phyloP scores from a whole-genome alignment of 2,329 filamentous ascomycete species.

The Zymoseptoria tritici region DNA sequence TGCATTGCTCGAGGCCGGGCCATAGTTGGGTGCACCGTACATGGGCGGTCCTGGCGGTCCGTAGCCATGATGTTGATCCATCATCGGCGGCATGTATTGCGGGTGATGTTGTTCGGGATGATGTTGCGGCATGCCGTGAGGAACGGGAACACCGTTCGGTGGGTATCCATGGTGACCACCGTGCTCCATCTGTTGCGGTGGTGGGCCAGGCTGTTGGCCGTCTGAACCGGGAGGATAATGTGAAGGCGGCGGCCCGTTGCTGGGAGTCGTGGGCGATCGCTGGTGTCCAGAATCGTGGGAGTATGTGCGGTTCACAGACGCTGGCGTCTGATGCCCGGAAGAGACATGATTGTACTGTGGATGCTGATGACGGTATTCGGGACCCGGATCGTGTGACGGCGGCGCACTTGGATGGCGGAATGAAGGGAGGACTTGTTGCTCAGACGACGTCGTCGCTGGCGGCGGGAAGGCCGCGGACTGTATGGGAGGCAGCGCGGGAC shows the following conservation, averaged over 20 bases:
- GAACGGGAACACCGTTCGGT: constrained; percentile 21
- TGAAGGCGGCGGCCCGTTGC: constrained; percentile 16
- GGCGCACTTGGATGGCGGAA: constrained; percentile 20
- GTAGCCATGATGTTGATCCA: constrained; percentile 23
- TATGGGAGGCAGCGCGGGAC: constrained; percentile 22
- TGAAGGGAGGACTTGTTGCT: constrained; percentile 21
- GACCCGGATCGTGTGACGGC: constrained; percentile 19
- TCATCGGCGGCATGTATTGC: constrained; percentile 23
- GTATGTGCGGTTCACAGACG: constrained; percentile 27
- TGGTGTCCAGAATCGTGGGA: constrained; percentile 28
- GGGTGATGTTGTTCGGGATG: constrained; percentile 22
- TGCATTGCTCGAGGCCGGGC: constrained; percentile 20
- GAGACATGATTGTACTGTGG: constrained; percentile 25
- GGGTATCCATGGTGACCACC: constrained; percentile 26
- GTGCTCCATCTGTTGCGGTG: constrained; percentile 24
- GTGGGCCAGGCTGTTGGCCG: constrained; percentile 16
- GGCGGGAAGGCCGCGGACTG: constrained; percentile 19
- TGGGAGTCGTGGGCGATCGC: constrained; percentile 30
- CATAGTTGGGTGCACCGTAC: constrained; percentile 18
- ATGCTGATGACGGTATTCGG: constrained; percentile 19
- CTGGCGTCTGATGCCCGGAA: constrained; percentile 31
- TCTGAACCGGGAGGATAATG: constrained; percentile 16
- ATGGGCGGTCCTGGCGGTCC: constrained; percentile 20
- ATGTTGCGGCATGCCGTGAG: constrained; percentile 19
- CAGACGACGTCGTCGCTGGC: constrained; percentile 17